These are phyloP conservation scores for Betula pendula DNA, from an alignment of 306 rosid genomes.

Conservation along the genomic window DNA sequence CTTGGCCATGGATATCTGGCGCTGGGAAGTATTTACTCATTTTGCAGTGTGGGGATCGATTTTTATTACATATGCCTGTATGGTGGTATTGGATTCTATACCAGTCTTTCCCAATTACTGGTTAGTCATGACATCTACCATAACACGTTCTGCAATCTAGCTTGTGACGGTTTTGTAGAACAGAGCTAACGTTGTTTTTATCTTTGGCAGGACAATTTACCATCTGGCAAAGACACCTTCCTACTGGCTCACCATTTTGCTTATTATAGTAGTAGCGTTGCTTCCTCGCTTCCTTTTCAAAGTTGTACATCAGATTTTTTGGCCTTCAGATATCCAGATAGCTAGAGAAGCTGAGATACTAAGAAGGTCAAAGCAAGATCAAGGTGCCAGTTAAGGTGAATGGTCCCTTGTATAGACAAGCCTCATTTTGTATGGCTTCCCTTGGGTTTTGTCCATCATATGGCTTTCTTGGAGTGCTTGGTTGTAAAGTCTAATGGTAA, in stretches of 20 bases:
- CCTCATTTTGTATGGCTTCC: conserved; percentile 45
- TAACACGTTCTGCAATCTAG: conserved; percentile 22
- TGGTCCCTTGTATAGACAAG: conserved; percentile 28
- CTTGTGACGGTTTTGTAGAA: conserved; percentile 2
- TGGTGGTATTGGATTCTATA: conserved; percentile 84
- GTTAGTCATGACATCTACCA: conserved; percentile 48
- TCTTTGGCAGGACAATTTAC: conserved; percentile 71
- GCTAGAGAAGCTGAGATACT: conserved; percentile 74
- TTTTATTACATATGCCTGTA: conserved; percentile 77
- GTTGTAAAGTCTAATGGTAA: conserved; percentile 48
- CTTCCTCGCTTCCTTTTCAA: conserved; percentile 84
- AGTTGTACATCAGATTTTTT: conserved; percentile 64
- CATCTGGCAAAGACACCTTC: conserved; percentile 67
- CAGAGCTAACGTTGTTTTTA: conserved; percentile 31
- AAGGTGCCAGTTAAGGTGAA: conserved; percentile 51
- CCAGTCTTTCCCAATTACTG: conserved; percentile 88
- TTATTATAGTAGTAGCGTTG: conserved; percentile 68
- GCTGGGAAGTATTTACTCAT: conserved; percentile 82
- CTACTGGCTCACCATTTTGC: conserved; percentile 81
- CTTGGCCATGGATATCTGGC: conserved; percentile 89
- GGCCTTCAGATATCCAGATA: conserved; percentile 95
- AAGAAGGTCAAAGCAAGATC: conserved; percentile 49
- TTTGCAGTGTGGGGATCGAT: conserved; percentile 93
- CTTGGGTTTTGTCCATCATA: conserved; percentile 45
- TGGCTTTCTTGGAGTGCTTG: conserved; percentile 42